Percentiles rank a stretch among this genome's conserved stretches.
phyloP scores from a whole-genome alignment of 1,139 yeast genomes.

The Scheffersomyces lignicola region DNA sequence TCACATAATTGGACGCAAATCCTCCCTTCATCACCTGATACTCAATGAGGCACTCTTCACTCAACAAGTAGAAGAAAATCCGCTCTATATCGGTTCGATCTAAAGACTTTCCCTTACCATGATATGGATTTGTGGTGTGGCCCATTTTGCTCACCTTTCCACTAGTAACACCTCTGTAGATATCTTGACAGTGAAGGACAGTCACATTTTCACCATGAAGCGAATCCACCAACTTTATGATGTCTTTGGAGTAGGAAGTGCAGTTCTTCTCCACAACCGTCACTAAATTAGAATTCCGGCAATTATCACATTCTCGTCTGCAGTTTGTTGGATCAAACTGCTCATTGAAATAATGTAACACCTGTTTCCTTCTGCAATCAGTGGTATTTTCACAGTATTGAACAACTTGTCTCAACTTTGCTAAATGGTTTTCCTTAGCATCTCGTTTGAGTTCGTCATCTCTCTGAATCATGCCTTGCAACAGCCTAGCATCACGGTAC shows the following conservation, averaged over 20 bases:
- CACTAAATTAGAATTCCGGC: constrained; percentile 47
- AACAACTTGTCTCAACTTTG: constrained; percentile 77
- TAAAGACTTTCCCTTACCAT: constrained; percentile 68
- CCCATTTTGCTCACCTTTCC: constrained; percentile 63
- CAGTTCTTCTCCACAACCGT: constrained; percentile 65
- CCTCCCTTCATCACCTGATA: constrained; percentile 73
- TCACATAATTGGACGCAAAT: constrained; percentile 75
- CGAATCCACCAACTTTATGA: constrained; percentile 57
- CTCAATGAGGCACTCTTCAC: constrained; percentile 69
- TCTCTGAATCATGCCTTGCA: constrained; percentile 74
- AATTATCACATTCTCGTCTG: constrained; percentile 80
- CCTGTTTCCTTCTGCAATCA: constrained; percentile 89
- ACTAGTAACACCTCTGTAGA: constrained; percentile 72
- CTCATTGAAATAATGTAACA: constrained; percentile 87
- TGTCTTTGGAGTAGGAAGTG: constrained; percentile 60
- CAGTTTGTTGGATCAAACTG: constrained; percentile 69
- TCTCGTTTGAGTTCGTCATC: constrained; percentile 66
- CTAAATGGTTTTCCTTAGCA: constrained; percentile 75
- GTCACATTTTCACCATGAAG: constrained; percentile 68
- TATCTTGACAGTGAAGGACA: constrained; percentile 76
- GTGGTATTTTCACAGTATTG: constrained; percentile 90
- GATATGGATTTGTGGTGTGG: constrained; percentile 58
- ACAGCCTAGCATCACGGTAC: constrained; percentile 70
- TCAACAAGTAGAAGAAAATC: constrained; percentile 72
- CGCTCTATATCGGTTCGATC: constrained; percentile 75